Conservation (phyloP, 2,329 filamentous ascomycete species). For the Alternaria sp. region DNA sequence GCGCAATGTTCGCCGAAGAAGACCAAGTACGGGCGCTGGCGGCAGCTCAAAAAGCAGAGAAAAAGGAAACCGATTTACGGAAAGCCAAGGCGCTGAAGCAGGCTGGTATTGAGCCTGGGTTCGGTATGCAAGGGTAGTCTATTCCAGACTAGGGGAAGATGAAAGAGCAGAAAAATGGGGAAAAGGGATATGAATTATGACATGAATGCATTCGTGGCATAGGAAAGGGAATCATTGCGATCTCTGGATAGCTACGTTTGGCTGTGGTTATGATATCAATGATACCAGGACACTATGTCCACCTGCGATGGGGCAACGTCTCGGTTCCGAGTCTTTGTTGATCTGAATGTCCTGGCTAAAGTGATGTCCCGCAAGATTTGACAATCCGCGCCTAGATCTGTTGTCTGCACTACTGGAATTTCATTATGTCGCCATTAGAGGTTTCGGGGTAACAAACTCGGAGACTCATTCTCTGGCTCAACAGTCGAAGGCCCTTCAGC, state of each 20-base stretch:
- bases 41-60: conserved; percentile 75
- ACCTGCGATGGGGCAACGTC: conserved; percentile 11
- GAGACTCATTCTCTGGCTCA: background rate
- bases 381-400: background rate
- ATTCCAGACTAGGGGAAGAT: background rate
- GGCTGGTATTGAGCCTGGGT: conserved; percentile 66
- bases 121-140: conserved; percentile 74
- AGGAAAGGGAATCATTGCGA: background rate
- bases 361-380: background rate
- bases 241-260: conserved; percentile 14
- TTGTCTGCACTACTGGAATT: background rate
- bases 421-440: background rate
- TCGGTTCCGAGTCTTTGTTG: background rate
- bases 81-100: conserved; percentile 70
- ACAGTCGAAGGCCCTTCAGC: background rate
- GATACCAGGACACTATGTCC: conserved; percentile 24
- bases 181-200: conserved; percentile 15
- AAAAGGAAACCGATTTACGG: conserved; percentile 61
- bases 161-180: background rate
- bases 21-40: conserved; percentile 76
- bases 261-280: conserved; percentile 19
- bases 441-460: background rate
- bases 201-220: conserved; percentile 5
- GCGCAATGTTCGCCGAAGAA: conserved; percentile 71
- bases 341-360: background rate